These are phyloP conservation scores for Cercospora sesami DNA, from an alignment of 2,329 filamentous ascomycete species.

Conservation along the genomic window DNA sequence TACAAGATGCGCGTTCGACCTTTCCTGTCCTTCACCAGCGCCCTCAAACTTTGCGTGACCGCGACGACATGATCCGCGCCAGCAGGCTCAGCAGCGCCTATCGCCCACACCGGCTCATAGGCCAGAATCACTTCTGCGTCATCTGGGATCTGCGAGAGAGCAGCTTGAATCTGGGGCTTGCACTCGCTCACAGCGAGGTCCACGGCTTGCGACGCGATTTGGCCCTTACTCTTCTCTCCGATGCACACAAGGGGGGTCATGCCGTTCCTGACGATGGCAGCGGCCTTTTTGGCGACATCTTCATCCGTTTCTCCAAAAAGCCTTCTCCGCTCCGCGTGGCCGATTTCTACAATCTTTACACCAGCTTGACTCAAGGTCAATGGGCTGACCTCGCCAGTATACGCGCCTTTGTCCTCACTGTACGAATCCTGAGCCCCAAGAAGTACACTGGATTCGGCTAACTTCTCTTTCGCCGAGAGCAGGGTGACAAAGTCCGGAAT, in stretches of 20 bases:
- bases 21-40: slow-evolving; percentile 53
- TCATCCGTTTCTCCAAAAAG: slow-evolving; percentile 75
- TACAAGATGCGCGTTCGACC: slow-evolving; percentile 72
- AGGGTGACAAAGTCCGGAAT: slow-evolving; percentile 76
- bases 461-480: slow-evolving; percentile 49
- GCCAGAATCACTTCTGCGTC: slow-evolving; percentile 72
- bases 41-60: slow-evolving; percentile 66
- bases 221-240: slow-evolving; percentile 62
- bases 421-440: slow-evolving; percentile 76
- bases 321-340: slow-evolving; percentile 74
- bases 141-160: slow-evolving; percentile 61
- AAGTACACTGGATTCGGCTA: slow-evolving; percentile 55
- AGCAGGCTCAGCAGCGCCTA: slow-evolving; percentile 72
- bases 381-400: slow-evolving; percentile 76
- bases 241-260: slow-evolving; percentile 79
- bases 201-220: slow-evolving; percentile 51
- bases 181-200: slow-evolving; percentile 66
- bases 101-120: slow-evolving; percentile 89
- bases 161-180: slow-evolving; percentile 62
- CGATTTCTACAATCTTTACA: slow-evolving; percentile 72
- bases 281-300: slow-evolving; percentile 66
- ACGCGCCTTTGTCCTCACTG: slow-evolving; percentile 69
- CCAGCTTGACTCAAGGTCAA: slow-evolving; percentile 66
- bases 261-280: slow-evolving; percentile 65
- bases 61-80: slow-evolving; percentile 69